phyloP scores from a whole-genome alignment of 306 rosid species.

The Trifolium subterraneum region DNA sequence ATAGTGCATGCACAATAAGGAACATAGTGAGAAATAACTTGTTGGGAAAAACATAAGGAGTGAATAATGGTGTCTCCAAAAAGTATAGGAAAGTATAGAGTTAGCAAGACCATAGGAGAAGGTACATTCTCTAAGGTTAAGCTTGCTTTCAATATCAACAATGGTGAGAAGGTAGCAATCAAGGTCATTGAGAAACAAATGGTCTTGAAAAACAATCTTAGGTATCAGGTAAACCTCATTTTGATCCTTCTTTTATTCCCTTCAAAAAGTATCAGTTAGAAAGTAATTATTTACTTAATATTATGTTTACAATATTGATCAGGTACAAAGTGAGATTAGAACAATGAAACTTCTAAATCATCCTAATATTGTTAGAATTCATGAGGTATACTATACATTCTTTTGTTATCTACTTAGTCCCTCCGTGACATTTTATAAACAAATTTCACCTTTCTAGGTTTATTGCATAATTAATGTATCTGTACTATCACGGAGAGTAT shows the following conservation, averaged over 20 bases:
- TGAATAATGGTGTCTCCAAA: conserved; percentile 57
- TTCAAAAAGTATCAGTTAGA: too few relatives aligned
- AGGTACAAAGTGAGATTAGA: conserved; percentile 85
- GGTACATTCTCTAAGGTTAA: conserved; percentile 87
- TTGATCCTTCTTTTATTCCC: conserved; percentile 8
- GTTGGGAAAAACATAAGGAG: background rate
- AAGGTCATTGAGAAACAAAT: conserved; percentile 76
- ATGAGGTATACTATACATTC: conserved; percentile 58
- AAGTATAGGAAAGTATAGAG: conserved; percentile 63
- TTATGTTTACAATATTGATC: conserved; percentile 39
- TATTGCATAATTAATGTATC: too few relatives aligned
- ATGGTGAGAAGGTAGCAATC: conserved; percentile 62
- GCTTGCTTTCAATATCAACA: conserved; percentile 53
- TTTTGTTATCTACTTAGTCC: background rate
- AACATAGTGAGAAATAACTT: background rate
- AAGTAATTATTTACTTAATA: background rate
- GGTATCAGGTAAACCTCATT: conserved; percentile 58
- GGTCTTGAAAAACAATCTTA: conserved; percentile 69
- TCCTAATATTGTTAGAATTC: conserved; percentile 74
- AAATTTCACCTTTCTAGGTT: too few relatives aligned
- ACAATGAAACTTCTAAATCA: conserved; percentile 82
- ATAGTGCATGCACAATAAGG: conserved; percentile 6
- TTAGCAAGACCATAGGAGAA: conserved; percentile 75
- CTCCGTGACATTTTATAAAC: too few relatives aligned
- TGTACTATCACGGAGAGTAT: too few relatives aligned